Percentiles rank a stretch among this genome's conserved stretches.
Evolutionary conservation across 1,139 yeast species (phyloP).

Genomic region (Kodamaea sp.): DNA sequence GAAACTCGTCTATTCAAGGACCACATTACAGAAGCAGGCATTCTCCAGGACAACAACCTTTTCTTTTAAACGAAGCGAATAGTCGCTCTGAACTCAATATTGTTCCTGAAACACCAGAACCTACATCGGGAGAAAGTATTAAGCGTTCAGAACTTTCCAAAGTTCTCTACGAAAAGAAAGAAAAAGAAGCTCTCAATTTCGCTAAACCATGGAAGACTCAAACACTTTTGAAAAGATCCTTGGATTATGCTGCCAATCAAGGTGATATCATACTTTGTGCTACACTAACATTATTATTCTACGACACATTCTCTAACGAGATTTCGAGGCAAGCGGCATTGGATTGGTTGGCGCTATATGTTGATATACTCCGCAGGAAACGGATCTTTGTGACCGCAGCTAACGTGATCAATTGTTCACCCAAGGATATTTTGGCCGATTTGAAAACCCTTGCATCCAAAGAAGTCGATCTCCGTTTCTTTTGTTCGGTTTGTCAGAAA

Average conservation of each 20-base stretch:
- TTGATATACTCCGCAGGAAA: conserved; percentile 55
- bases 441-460: conserved; percentile 50
- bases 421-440: conserved; percentile 34
- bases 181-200: conserved; percentile 6
- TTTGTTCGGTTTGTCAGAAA: conserved; percentile 68
- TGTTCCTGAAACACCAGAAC: conserved; percentile 13
- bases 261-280: conserved; percentile 70
- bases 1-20: conserved; percentile 20
- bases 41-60: conserved; percentile 8
- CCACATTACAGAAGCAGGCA: conserved; percentile 7
- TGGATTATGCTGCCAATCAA: conserved; percentile 56
- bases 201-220: conserved; percentile 35
- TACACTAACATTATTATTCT: conserved; percentile 59
- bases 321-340: conserved; percentile 31
- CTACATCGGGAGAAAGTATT: neutral
- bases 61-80: conserved; percentile 3
- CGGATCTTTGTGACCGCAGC: conserved; percentile 60
- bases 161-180: conserved; percentile 21
- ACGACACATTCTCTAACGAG: conserved; percentile 28
- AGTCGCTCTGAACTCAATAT: conserved; percentile 12
- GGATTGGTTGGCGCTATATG: conserved; percentile 61
- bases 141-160: conserved; percentile 34
- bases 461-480: conserved; percentile 60
- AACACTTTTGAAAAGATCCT: conserved; percentile 40
- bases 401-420: conserved; percentile 52